Evolutionary conservation across 176 grass and related monocot species (phyloP), one percentile per base, ranked within the genome.

Genomic region (Carex scoparia): DNA sequence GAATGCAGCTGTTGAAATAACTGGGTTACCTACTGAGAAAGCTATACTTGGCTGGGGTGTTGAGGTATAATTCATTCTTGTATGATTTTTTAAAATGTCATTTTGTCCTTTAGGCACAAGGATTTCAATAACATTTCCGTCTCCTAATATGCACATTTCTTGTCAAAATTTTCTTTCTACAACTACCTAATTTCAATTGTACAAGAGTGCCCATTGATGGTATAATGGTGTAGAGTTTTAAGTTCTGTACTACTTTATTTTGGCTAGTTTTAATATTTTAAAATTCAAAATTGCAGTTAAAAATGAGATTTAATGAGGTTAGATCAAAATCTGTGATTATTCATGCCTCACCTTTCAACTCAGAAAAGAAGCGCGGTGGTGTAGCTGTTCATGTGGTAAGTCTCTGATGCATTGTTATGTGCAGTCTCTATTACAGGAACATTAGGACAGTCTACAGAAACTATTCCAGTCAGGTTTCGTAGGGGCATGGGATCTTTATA

Each of bases 11-110:
- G 2, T 87, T 18, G 96, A 98, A 85, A 35, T 98, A 55, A 92
- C 89, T 78, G 96, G 93, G 14, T 92, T 88, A 37, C 96, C 96
- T 87, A 98, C 96, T 68, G 96, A 98, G 79, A 95, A 98, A 69
- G 96, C 93, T 23, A 98, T 98, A 71, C 93, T 98, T 82, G 86
- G 70, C 38, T 98, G 91, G 93, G 96, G 93, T 48, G 35, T 93
- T 86, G 84, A 92, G 91, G 96, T 93, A 91, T 55, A 83, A 51
- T 58, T 88, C 58, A 8, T 84, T 38, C 33, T 35, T 33, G 4
- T 84, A 65, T 61, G 4, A 14, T 77, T 56, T 53, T 44, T 44
- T n/a, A 37, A 44, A 42, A 67, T 88, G 3, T 54, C 61, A 71
- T 61, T 38, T 16, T 10, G 4, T 4, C 16, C 15, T 69, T 38